These are phyloP conservation scores for Monosporascus sp. DNA, from an alignment of 2,329 filamentous ascomycete species.

Conservation along the genomic window DNA sequence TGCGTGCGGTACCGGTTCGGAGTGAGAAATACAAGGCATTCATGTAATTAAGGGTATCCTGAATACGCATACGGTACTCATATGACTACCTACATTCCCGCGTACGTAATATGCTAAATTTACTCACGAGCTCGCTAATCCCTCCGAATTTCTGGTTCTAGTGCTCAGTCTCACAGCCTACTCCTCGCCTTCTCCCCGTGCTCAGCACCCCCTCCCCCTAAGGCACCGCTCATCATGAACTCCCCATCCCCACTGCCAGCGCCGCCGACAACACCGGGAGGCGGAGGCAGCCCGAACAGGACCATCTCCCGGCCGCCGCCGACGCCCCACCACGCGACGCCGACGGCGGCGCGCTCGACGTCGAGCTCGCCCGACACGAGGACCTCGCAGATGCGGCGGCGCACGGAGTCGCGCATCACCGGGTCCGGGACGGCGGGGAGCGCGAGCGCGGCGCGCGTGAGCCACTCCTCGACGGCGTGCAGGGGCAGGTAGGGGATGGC, in stretches of 20 bases:
- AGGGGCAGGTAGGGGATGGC: slow-evolving; percentile 69
- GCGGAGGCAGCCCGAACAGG: slow-evolving; percentile 20
- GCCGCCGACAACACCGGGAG: slow-evolving; percentile 7
- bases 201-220: slow-evolving; percentile 23
- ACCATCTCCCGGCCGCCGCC: slow-evolving; percentile 49
- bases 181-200: slow-evolving; percentile 23
- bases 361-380: slow-evolving; percentile 82
- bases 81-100: too few species aligned
- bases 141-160: not conserved
- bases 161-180: slow-evolving; percentile 2
- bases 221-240: slow-evolving; percentile 52
- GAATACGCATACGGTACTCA: too few species aligned
- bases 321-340: slow-evolving; percentile 80
- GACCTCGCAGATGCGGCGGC: slow-evolving; percentile 72
- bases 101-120: too few species aligned
- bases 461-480: slow-evolving; percentile 71
- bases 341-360: slow-evolving; percentile 72
- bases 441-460: slow-evolving; percentile 64
- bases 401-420: slow-evolving; percentile 57
- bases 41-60: too few species aligned
- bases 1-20: too few species aligned
- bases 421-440: slow-evolving; percentile 60
- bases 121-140: too few species aligned
- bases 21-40: too few species aligned
- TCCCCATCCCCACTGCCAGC: slow-evolving; percentile 16